Evolutionary conservation across 2,329 filamentous ascomycete species (phyloP), one percentile per base, ranked within the genome.

Genomic region (Ophiostoma sp.): DNA sequence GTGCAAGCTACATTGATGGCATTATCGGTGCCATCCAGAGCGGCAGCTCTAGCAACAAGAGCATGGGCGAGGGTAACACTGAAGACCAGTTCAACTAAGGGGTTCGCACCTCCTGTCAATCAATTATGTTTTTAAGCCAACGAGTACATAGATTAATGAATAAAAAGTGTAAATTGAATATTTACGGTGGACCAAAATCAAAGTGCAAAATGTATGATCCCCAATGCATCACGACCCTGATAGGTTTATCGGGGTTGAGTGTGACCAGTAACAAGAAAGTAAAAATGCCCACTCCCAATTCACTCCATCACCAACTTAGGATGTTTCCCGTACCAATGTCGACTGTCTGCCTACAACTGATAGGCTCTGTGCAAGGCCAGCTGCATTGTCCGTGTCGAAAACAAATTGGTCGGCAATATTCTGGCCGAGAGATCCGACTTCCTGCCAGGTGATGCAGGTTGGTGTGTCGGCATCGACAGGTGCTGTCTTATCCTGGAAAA

Each of bases 1-100:
- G 88, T 28, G 88, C 88, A 0, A 84, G 80, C 74, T 90, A 97
- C 80, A 92, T 98, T 77, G 95, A 98, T 81, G 94, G 95, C 2
- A 95, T 98, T 64, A 81, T 98, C 42, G 94, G 94, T 0, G 91
- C 93, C 4, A 97, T 98, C 70, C 94, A 97, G 83, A 97, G 93
- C 78, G 95, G 95, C 28, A 97, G 93, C 83, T 94, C 91, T 73
- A 91, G 93, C 72, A 97, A 89, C 81, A 95, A 90, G 88, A 96
- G 93, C 81, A 97, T 98, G 95, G 95, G 95, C 0, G 93, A 95
- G 64, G 95, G 95, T 0, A 97, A 96, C 80, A 98, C 95, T 0
- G 95, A 98, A 82, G 87, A 88, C 0, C 89, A 91, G 78, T 91
- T 91, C 66, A 71, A 78, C 5, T 79, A 71, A 7, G 15, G 12